Evolutionary conservation across 2,329 filamentous ascomycete species (phyloP).

Genomic region (Xylariaceae sp.): DNA sequence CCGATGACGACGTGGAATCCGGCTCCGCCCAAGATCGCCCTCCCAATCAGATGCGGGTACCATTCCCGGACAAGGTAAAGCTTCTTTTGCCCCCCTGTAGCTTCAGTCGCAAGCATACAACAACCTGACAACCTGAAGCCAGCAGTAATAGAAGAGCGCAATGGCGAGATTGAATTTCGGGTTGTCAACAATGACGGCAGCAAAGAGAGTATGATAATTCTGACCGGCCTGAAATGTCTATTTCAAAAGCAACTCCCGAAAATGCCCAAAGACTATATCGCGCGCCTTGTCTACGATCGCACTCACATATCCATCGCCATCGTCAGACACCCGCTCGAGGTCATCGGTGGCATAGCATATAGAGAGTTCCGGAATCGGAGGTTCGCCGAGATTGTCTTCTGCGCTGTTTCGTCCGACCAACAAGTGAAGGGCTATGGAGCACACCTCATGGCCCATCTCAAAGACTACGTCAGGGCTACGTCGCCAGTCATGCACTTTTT

Average conservation of each 20-base stretch:
- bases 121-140: conserved; percentile 45
- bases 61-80: not conserved
- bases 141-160: conserved; percentile 85
- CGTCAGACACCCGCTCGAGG: conserved; percentile 87
- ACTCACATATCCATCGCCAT: conserved; percentile 94
- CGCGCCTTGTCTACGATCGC: conserved; percentile 89
- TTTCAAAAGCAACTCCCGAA: conserved; percentile 97
- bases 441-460: conserved; percentile 93
- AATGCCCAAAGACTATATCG: conserved; percentile 98
- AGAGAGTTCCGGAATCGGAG: conserved; percentile 82
- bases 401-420: conserved; percentile 90
- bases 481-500: conserved; percentile 95
- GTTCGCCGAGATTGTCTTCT: conserved; percentile 97
- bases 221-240: conserved; percentile 91
- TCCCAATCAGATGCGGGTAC: not conserved
- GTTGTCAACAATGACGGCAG: conserved; percentile 93
- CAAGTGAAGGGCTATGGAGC: conserved; percentile 97
- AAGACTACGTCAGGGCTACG: conserved; percentile 93
- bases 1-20: not conserved
- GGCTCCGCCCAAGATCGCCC: not conserved
- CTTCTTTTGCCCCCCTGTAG: too few species aligned
- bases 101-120: not conserved
- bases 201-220: conserved; percentile 80
- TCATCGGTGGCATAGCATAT: conserved; percentile 91
- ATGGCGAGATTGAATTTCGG: conserved; percentile 88